A percentile compares a stretch with the other conserved stretches of the same genome.
phyloP scores from a whole-genome alignment of 305 asterid genomes.

The Withania somnifera region DNA sequence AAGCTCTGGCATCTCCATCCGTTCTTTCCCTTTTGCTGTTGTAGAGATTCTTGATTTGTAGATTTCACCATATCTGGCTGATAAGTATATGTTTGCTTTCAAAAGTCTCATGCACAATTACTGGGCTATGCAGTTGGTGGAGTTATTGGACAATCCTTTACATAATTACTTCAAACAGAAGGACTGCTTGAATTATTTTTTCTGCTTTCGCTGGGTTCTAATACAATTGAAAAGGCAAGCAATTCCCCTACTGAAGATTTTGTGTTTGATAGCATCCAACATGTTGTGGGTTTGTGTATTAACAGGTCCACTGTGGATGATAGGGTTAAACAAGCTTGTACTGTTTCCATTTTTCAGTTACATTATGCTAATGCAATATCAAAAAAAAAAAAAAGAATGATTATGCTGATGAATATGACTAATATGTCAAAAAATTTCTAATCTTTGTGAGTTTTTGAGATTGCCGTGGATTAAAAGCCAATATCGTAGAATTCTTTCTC shows the following conservation, averaged over 20 bases:
- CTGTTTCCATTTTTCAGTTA: background rate
- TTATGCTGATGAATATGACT: background rate
- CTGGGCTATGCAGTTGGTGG: conserved; percentile 66
- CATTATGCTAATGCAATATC: background rate
- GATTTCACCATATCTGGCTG: background rate
- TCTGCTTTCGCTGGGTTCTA: conserved; percentile 97
- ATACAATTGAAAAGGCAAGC: conserved; percentile 96
- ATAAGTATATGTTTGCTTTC: background rate
- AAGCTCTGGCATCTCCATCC: background rate
- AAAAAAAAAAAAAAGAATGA: background rate
- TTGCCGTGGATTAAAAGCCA: background rate
- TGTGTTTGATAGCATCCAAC: background rate
- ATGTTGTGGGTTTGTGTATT: background rate
- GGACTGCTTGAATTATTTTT: conserved; percentile 94
- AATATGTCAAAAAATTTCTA: background rate
- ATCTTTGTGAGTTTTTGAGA: background rate
- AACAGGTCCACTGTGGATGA: background rate
- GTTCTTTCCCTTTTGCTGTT: background rate
- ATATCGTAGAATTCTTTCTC: background rate
- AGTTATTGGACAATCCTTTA: conserved; percentile 77
- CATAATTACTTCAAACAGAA: conserved; percentile 78
- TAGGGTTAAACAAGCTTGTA: background rate
- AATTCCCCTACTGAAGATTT: background rate
- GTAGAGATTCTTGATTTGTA: background rate
- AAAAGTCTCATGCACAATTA: background rate